Base-by-base conservation (phyloP, 768 basidiomycete species). In the Podaxis sp. region DNA sequence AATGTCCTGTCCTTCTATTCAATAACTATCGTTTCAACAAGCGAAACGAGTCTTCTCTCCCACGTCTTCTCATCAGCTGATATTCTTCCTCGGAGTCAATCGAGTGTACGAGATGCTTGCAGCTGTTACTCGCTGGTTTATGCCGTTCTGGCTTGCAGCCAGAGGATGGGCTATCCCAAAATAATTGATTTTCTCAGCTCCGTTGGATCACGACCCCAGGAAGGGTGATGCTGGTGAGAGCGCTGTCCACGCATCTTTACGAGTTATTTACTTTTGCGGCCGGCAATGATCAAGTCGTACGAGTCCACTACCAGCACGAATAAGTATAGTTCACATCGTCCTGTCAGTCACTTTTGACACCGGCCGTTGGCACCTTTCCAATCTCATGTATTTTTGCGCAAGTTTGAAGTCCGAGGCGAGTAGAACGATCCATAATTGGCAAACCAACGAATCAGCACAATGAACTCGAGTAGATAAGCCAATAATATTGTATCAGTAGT, bases 381-480 rank as follows among this genome's bases (percentile, higher is more conserved):
- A 43, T 43, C 25, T 43, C 19, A 33, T 29, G 24, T 41, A 24
- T 46, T 41, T 57, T 29, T 19, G 43, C 27, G 27, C 12, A 57
- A 17, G 15, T 25, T 46, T 57, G 29, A 6, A 43, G 25, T 43
- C 41, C 43, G 27, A 27, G 24, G 56, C 38, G 41, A 43, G 40
- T 22, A 43, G 56, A 57, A 43, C 8, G 15, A 24, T 57, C 41
- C 25, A 33, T 46, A 47, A 25, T 43, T 43, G n/a, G 56, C 43
- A 46, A 36, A 41, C 17, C 33, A 27, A 47, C 41, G 56, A 12
- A 33, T 57, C n/a, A 19, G 7, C n/a, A 46, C 43, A 8, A 25
- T 15, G 56, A 57, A 27, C 24, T 57, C 27, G 56, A 29, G 25
- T 57, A 57, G 56, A 57, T 57, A 57, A 57, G 56, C 56, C 22